Evolutionary conservation across 495 filamentous ascomycete genomes (phyloP).

Genomic region (Neurospora sp.): DNA sequence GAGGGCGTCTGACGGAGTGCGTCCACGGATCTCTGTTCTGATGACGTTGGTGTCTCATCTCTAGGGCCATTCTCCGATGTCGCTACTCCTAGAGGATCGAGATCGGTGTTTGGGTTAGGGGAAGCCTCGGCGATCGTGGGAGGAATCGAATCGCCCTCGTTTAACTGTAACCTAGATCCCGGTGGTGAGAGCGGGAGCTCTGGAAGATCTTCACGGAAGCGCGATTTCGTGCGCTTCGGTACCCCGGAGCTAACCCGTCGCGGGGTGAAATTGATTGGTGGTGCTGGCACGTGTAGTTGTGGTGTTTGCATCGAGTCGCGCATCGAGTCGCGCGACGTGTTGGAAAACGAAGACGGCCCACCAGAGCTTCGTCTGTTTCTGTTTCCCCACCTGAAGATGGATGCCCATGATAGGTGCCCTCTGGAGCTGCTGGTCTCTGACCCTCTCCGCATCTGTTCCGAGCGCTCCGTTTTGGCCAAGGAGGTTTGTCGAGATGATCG

Average conservation of each 20-base stretch:
- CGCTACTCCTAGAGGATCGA: slow-evolving; percentile 12
- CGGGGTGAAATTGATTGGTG: slow-evolving; percentile 20
- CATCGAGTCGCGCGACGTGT: slow-evolving; percentile 76
- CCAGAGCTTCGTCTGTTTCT: slow-evolving; percentile 50
- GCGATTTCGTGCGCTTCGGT: slow-evolving; percentile 72
- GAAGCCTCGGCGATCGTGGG: slow-evolving; percentile 16
- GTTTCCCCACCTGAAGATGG: slow-evolving; percentile 61
- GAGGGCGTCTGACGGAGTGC: slow-evolving; percentile 33
- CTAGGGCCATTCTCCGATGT: slow-evolving; percentile 11
- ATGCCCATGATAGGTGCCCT: slow-evolving; percentile 45
- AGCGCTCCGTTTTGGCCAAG: slow-evolving; percentile 24
- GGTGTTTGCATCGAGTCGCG: slow-evolving; percentile 55
- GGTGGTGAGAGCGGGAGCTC: slow-evolving; percentile 75
- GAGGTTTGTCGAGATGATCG: slow-evolving; percentile 21
- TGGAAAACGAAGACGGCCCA: slow-evolving; percentile 58
- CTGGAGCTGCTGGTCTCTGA: slow-evolving; percentile 36
- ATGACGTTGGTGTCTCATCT: slow-evolving; percentile 40
- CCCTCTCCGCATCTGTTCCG: slow-evolving; percentile 19
- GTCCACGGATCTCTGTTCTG: slow-evolving; percentile 32
- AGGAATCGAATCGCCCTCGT: slow-evolving; percentile 40
- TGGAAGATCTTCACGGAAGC: slow-evolving; percentile 87
- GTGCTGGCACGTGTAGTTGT: slow-evolving; percentile 19
- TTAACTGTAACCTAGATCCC: slow-evolving; percentile 69
- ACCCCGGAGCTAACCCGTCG: slow-evolving; percentile 30
- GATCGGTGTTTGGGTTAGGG: slow-evolving; percentile 3